These are phyloP conservation scores for Leishmania martiniquensis DNA, from an alignment of 208 protist genomes.

Conservation along the genomic window DNA sequence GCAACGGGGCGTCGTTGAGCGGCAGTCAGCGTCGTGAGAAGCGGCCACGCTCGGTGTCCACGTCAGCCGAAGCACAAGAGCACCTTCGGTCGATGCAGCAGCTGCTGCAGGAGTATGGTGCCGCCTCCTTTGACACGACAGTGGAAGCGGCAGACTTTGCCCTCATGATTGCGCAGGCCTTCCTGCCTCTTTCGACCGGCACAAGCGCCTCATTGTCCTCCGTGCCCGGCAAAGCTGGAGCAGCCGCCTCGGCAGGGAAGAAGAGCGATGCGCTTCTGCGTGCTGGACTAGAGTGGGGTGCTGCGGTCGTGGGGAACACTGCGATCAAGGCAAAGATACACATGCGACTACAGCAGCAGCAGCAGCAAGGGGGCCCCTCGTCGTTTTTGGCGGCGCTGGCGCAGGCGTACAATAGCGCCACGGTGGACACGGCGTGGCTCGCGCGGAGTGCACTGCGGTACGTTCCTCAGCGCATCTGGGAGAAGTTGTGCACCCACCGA, in stretches of 20 bases:
- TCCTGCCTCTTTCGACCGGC: constrained; percentile 39
- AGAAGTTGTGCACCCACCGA: constrained; percentile 49
- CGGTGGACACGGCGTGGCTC: constrained; percentile 58
- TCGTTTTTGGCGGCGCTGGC: neutral
- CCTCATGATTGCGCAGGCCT: constrained; percentile 51
- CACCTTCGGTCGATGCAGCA: constrained; percentile 25
- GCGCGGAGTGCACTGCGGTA: constrained; percentile 57
- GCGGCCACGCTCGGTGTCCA: neutral
- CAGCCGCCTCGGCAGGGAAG: neutral
- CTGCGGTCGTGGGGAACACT: constrained; percentile 29
- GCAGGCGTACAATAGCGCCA: constrained; percentile 62
- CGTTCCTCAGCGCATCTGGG: constrained; percentile 52
- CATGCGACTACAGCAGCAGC: constrained; percentile 32
- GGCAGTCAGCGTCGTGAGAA: constrained; percentile 6
- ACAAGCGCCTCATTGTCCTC: constrained; percentile 5
- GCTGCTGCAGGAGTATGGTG: constrained; percentile 42
- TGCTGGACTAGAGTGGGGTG: constrained; percentile 31
- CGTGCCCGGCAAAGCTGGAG: neutral
- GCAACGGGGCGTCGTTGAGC: neutral
- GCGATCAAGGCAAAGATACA: constrained; percentile 28
- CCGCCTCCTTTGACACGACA: constrained; percentile 56
- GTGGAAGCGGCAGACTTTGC: constrained; percentile 63
- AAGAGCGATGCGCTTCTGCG: constrained; percentile 25
- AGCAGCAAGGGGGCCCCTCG: constrained; percentile 20
- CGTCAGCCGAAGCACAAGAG: neutral